phyloP scores from a whole-genome alignment of 2,329 filamentous ascomycete genomes.

The Truncatella angustata region DNA sequence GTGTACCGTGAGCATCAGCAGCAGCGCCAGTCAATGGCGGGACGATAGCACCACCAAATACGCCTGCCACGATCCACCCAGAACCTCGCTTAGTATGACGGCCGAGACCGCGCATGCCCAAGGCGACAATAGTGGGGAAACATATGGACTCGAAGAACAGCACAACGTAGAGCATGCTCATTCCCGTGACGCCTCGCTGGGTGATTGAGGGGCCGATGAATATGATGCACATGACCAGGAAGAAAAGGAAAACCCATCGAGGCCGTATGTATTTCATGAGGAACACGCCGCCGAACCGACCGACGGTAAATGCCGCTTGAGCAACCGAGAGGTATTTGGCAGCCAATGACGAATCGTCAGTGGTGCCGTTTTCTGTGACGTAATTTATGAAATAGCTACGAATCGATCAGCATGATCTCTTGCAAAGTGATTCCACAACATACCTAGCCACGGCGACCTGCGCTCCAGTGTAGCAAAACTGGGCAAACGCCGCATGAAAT shows the following conservation, averaged over 20 bases:
- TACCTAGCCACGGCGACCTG: slow-evolving; percentile 65
- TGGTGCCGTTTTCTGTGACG: slow-evolving; percentile 43
- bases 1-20: slow-evolving; percentile 60
- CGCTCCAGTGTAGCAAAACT: slow-evolving; percentile 77
- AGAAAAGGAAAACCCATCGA: slow-evolving; percentile 65
- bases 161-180: slow-evolving; percentile 65
- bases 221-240: slow-evolving; percentile 62
- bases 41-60: slow-evolving; percentile 70
- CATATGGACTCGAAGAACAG: slow-evolving; percentile 80
- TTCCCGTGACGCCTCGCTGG: slow-evolving; percentile 42
- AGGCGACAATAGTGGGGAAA: slow-evolving; percentile 78
- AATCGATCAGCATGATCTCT: not conserved
- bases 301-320: slow-evolving; percentile 69
- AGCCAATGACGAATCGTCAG: slow-evolving; percentile 41
- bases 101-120: slow-evolving; percentile 73
- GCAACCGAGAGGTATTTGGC: slow-evolving; percentile 72
- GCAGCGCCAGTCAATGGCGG: slow-evolving; percentile 70
- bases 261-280: slow-evolving; percentile 68
- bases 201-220: slow-evolving; percentile 55
- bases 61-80: slow-evolving; percentile 68
- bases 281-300: slow-evolving; percentile 65
- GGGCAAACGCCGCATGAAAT: slow-evolving; percentile 72
- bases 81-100: slow-evolving; percentile 75
- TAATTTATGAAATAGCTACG: slow-evolving; percentile 71
- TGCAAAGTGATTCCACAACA: slow-evolving; percentile 35